Conservation (phyloP, 225 moss, liverwort and hornwort species). For the Polytrichum formosum region DNA sequence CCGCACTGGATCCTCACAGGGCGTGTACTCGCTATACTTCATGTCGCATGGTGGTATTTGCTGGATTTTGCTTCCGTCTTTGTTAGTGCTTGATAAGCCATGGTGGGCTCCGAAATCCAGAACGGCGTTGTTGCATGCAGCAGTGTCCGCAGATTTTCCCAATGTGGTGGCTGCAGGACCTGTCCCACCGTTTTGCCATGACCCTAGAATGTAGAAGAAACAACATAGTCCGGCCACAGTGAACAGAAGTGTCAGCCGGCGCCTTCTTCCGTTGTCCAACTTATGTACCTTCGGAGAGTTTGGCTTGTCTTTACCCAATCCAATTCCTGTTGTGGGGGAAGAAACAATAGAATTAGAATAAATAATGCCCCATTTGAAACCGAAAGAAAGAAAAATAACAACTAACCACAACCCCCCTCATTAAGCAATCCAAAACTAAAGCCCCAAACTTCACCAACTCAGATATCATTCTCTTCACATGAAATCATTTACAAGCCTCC, state of each 20-base stretch:
- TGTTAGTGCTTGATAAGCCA: conserved; percentile 26
- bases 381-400: too few species aligned
- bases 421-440: too few species aligned
- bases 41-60: conserved; percentile 62
- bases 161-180: background rate
- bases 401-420: too few species aligned
- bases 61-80: conserved; percentile 35
- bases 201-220: conserved; percentile 69
- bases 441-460: too few species aligned
- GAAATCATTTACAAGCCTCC: too few species aligned
- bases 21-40: conserved; percentile 81
- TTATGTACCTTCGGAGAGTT: conserved; percentile 36
- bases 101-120: conserved; percentile 84
- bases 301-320: conserved; percentile 35
- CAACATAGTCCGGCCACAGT: conserved; percentile 40
- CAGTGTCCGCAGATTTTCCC: conserved; percentile 6
- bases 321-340: conserved; percentile 17
- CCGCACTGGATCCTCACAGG: conserved; percentile 68
- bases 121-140: conserved; percentile 14
- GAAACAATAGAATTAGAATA: too few species aligned
- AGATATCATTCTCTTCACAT: too few species aligned
- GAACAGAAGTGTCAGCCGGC: conserved; percentile 27
- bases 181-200: conserved; percentile 45
- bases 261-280: conserved; percentile 34
- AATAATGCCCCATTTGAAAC: too few species aligned